Percentiles rank a stretch among this genome's conserved stretches.
These are phyloP conservation scores for Zizania latifolia DNA, from an alignment of 176 grass and related monocot species.

Conservation along the genomic window DNA sequence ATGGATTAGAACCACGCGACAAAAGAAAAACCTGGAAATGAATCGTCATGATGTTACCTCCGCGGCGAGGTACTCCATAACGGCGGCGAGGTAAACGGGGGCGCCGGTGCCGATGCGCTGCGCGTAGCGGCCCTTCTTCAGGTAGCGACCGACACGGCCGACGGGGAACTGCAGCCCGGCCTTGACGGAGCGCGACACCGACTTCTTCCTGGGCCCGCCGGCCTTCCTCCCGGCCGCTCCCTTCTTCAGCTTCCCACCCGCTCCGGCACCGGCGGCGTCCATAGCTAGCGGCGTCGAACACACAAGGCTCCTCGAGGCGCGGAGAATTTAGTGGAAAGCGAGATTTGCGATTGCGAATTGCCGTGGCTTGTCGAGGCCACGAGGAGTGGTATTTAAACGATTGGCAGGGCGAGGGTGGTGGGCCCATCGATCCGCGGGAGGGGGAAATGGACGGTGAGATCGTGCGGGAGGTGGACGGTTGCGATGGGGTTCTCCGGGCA, in stretches of 20 bases:
- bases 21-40: not conserved
- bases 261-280: constrained; percentile 21
- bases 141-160: constrained; percentile 61
- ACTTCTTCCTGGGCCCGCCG: constrained; percentile 50
- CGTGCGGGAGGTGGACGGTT: not conserved
- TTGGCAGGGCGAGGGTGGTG: not conserved
- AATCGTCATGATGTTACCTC: constrained; percentile 19
- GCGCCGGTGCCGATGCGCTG: constrained; percentile 59
- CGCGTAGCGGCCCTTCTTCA: constrained; percentile 68
- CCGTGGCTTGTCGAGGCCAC: not conserved
- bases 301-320: not conserved
- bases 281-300: not conserved
- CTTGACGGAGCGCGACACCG: constrained; percentile 53
- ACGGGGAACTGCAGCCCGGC: constrained; percentile 78
- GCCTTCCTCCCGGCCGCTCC: constrained; percentile 40
- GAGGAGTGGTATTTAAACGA: not conserved
- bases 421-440: constrained; percentile 33
- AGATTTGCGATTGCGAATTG: not conserved
- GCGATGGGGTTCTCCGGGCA: not conserved
- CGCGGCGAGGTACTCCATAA: constrained; percentile 73
- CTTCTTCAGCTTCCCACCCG: constrained; percentile 45
- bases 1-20: not conserved
- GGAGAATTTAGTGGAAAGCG: not conserved
- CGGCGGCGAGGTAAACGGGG: constrained; percentile 67
- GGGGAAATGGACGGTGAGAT: not conserved